phyloP scores from a whole-genome alignment of 768 basidiomycete genomes.

The Dacryopinax primogenitus region DNA sequence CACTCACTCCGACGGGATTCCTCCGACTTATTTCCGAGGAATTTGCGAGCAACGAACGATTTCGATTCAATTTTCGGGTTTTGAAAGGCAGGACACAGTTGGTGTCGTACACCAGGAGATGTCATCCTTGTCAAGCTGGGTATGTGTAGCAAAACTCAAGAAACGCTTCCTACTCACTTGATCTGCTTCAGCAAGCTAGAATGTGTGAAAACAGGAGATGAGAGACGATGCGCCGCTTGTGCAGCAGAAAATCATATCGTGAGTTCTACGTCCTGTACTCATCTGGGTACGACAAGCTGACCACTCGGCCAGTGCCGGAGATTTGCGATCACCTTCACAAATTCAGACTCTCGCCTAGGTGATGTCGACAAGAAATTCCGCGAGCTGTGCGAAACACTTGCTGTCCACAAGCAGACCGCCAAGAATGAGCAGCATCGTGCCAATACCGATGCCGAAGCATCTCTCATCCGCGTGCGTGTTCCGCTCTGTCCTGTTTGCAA shows the following conservation, averaged over 20 bases:
- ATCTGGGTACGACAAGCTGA: not conserved
- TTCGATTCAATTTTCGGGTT: not conserved
- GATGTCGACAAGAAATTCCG: not conserved
- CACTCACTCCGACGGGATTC: not conserved
- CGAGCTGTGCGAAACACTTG: not conserved
- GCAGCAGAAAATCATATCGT: not conserved
- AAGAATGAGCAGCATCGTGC: not conserved
- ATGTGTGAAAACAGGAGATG: not conserved
- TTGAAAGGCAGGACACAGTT: not conserved
- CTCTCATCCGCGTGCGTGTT: not conserved
- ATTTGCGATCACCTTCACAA: conserved; percentile 1
- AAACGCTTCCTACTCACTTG: not conserved
- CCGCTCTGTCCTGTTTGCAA: too few relatives aligned
- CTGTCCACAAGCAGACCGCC: not conserved
- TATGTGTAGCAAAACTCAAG: not conserved
- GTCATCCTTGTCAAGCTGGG: not conserved
- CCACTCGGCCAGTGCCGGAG: not conserved
- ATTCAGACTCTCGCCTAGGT: not conserved
- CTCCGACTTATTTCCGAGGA: not conserved
- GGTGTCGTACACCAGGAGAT: not conserved
- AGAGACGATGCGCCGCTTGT: not conserved
- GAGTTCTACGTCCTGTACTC: not conserved
- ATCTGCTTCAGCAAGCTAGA: not conserved
- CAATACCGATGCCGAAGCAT: not conserved
- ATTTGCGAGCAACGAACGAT: not conserved